Conservation (phyloP, 78 protist species). For the Speleostelium caveatum region DNA sequence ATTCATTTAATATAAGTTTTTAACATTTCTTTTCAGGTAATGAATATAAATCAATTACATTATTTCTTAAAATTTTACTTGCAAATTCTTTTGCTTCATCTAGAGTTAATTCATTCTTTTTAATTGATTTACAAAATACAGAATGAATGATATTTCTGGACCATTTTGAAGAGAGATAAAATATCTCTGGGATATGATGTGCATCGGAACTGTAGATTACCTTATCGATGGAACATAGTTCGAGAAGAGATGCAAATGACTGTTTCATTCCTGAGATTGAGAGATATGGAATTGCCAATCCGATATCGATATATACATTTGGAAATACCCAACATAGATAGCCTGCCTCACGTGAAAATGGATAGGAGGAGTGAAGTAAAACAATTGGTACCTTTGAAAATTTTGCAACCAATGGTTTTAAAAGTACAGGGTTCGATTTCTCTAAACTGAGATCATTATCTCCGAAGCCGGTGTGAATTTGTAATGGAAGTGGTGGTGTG, state of each 20-base stretch:
- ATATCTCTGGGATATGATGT: slow-evolving; percentile 47
- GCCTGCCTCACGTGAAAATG: slow-evolving; percentile 45
- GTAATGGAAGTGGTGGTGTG: slow-evolving; percentile 39
- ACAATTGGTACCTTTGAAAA: slow-evolving; percentile 60
- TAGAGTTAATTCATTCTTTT: slow-evolving; percentile 29
- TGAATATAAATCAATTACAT: slow-evolving; percentile 28
- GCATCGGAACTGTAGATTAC: slow-evolving; percentile 57
- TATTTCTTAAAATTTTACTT: slow-evolving; percentile 41
- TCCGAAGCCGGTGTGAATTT: slow-evolving; percentile 74
- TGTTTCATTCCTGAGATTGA: slow-evolving; percentile 21
- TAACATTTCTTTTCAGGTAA: too few species aligned
- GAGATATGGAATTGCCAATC: slow-evolving; percentile 56
- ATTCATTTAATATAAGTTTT: neutral
- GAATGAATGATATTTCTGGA: neutral
- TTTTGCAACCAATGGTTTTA: slow-evolving; percentile 21
- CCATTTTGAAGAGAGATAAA: slow-evolving; percentile 36
- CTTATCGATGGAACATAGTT: slow-evolving; percentile 45
- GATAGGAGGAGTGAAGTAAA: slow-evolving; percentile 50
- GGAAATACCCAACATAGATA: slow-evolving; percentile 57
- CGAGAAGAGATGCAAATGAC: slow-evolving; percentile 18
- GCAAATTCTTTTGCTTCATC: slow-evolving; percentile 55
- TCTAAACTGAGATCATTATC: slow-evolving; percentile 40
- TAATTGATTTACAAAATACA: slow-evolving; percentile 10
- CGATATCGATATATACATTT: slow-evolving; percentile 58
- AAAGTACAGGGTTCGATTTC: slow-evolving; percentile 34